A percentile compares a stretch with the other conserved stretches of the same genome.
phyloP scores from a whole-genome alignment of 2,329 filamentous ascomycete genomes.

The Aspergillaceae sp. region DNA sequence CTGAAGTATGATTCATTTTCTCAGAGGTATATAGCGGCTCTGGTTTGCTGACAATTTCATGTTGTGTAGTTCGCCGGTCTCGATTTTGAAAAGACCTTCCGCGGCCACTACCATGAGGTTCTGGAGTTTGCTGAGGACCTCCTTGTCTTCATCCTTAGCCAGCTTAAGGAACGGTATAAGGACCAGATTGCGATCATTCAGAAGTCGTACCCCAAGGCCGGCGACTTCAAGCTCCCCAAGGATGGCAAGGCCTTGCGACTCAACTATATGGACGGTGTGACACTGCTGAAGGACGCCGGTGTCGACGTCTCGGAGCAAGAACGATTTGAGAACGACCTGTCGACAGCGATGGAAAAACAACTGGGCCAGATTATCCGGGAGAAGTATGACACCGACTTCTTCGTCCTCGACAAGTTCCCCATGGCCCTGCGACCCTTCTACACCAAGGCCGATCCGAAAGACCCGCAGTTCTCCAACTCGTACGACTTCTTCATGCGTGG shows the following conservation, averaged over 20 bases:
- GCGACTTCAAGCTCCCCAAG: constrained; percentile 43
- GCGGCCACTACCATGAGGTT: constrained; percentile 44
- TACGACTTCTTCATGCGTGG: constrained; percentile 66
- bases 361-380: constrained; percentile 76
- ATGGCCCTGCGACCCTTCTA: constrained; percentile 84
- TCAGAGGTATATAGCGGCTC: too few species aligned
- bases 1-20: constrained; percentile 39
- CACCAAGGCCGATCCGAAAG: constrained; percentile 66
- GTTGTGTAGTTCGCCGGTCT: constrained; percentile 40
- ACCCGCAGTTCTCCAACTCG: constrained; percentile 57
- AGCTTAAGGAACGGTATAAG: constrained; percentile 38
- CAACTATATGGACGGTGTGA: constrained; percentile 43
- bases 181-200: constrained; percentile 40
- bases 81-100: constrained; percentile 46
- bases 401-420: constrained; percentile 94
- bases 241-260: constrained; percentile 41
- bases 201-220: constrained; percentile 43
- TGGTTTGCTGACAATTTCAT: too few species aligned
- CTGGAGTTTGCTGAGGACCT: constrained; percentile 42
- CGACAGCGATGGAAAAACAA: constrained; percentile 49
- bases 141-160: constrained; percentile 41
- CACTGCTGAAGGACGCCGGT: constrained; percentile 41
- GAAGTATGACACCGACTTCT: constrained; percentile 93
- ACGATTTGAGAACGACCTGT: constrained; percentile 40
- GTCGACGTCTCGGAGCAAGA: constrained; percentile 43